Evolutionary conservation across 306 rosid species (phyloP).

Genomic region (Cyclanthera cordifolia): DNA sequence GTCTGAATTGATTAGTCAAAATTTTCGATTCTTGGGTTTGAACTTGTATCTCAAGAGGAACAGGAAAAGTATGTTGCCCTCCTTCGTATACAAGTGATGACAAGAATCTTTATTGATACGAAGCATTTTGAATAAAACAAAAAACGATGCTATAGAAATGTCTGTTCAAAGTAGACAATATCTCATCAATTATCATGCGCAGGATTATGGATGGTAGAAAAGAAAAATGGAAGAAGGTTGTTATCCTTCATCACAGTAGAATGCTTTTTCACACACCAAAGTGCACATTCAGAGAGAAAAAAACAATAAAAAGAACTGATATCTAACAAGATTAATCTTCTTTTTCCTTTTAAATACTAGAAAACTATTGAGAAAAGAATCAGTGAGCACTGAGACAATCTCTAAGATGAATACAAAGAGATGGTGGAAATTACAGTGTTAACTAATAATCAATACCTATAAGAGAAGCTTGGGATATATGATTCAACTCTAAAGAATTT

Average conservation of each 20-base stretch:
- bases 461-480: conserved; percentile 31
- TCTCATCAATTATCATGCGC: too few relatives aligned
- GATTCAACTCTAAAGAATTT: conserved; percentile 15
- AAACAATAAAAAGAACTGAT: neutral
- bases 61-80: too few relatives aligned
- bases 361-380: neutral
- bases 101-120: too few relatives aligned
- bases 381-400: neutral
- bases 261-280: neutral
- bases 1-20: too few relatives aligned
- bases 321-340: neutral
- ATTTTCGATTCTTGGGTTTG: neutral
- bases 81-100: too few relatives aligned
- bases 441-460: conserved; percentile 28
- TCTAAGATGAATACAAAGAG: conserved; percentile 18
- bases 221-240: too few relatives aligned
- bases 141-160: too few relatives aligned
- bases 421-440: conserved; percentile 18
- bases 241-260: neutral
- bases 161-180: too few relatives aligned
- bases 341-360: neutral
- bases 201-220: too few relatives aligned
- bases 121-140: too few relatives aligned
- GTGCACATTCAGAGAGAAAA: neutral
- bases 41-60: neutral